Base-by-base conservation (phyloP, 371 early-diverging fungal genomes). In the Synchytrium microbalum region DNA sequence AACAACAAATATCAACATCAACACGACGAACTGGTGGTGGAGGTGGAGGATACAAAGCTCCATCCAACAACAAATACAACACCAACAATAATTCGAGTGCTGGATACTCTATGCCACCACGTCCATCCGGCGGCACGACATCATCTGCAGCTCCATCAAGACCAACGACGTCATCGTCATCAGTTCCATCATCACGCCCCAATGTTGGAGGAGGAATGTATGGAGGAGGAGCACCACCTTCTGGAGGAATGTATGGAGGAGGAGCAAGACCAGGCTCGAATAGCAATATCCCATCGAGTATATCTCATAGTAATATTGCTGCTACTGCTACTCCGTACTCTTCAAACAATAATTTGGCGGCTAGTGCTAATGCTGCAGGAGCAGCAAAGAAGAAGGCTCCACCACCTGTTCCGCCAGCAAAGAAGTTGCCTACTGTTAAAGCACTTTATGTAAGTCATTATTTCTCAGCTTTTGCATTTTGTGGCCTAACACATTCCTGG, bases 381-480 rank as follows among this genome's bases (percentile, higher is more conserved):
- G 72, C 75, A 8, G 74, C 69, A 29, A 69, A 67, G 57, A 77
- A 78, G 69, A 78, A 75, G 61, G 58, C 66, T 14, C 73, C 75
- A 24, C 81, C 81, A 24, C 78, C 81, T 10, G 64, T 71, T 19
- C 82, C 82, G n/a, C 79, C 80, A 16, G 69, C 78, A 10, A 81
- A 81, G 68, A 78, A 78, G 63, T 46, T 75, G 16, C 79, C 79
- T 0, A 64, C 58, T 23, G 71, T 71, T 66, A 64, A 62, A 55
- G 82, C 82, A 0, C 62, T 81, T 23, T 81, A 81, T 63, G 79
- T 73, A 62, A 30, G 72, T 64, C n/a, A n/a, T 2, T n/a, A n/a
- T n/a, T n/a, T 23, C 32, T 27, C 24, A 8, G 51, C 24, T 51
- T 14, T 46, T 53, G 14, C 32, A 55, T 58, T n/a, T 30, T 14